Evolutionary conservation across 495 filamentous ascomycete species (phyloP).

Genomic region (Aspergillus wentii): DNA sequence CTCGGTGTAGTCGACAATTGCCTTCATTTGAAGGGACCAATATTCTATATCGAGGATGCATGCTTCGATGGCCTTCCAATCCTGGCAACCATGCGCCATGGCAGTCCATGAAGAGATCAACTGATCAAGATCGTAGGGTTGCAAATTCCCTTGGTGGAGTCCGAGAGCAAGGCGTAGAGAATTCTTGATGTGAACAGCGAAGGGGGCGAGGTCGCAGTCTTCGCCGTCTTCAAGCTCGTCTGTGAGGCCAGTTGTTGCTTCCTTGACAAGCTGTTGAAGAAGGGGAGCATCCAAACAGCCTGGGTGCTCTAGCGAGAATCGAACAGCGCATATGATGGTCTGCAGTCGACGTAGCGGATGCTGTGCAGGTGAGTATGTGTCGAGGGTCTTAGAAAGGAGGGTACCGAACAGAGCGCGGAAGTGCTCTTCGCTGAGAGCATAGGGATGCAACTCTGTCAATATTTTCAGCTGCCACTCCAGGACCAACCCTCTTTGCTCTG

Average conservation of each 20-base stretch:
- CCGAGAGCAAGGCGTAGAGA: slow-evolving; percentile 47
- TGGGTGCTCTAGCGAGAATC: slow-evolving; percentile 35
- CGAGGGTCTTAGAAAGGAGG: slow-evolving; percentile 32
- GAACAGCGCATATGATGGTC: slow-evolving; percentile 35
- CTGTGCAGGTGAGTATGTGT: slow-evolving; percentile 27
- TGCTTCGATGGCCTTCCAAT: slow-evolving; percentile 45
- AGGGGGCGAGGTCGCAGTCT: slow-evolving; percentile 51
- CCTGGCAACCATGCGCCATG: slow-evolving; percentile 32
- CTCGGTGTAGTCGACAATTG: slow-evolving; percentile 70
- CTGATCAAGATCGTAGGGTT: slow-evolving; percentile 41
- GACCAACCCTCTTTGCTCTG: slow-evolving; percentile 37
- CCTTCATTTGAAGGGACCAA: slow-evolving; percentile 58
- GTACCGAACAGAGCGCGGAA: slow-evolving; percentile 27
- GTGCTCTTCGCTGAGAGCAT: slow-evolving; percentile 21
- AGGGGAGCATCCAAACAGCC: slow-evolving; percentile 22
- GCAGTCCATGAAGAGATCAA: slow-evolving; percentile 35
- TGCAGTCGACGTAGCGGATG: slow-evolving; percentile 45
- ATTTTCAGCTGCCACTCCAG: slow-evolving; percentile 54
- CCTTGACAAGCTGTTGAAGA: slow-evolving; percentile 26
- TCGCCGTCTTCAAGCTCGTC: slow-evolving; percentile 29
- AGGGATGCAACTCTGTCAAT: slow-evolving; percentile 26
- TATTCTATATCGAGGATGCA: slow-evolving; percentile 58
- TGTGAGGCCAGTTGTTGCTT: slow-evolving; percentile 28
- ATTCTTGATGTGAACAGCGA: slow-evolving; percentile 53
- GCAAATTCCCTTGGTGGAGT: slow-evolving; percentile 47